A percentile compares a stretch with the other conserved stretches of the same genome.
Conservation (phyloP, 2,329 filamentous ascomycete species). For the Alternaria ethzedia region DNA sequence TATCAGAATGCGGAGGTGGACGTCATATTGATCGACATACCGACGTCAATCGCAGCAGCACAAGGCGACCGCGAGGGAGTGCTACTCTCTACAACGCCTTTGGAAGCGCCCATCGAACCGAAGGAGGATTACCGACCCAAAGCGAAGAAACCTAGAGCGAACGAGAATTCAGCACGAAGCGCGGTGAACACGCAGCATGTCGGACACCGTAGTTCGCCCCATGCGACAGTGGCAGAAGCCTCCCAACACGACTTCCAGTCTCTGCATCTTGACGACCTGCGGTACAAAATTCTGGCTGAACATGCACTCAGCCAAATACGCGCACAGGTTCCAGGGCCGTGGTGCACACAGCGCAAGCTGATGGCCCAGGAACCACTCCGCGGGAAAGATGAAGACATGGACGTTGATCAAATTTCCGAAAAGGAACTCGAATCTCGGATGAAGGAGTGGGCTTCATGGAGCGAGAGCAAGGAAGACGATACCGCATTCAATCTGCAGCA, state of each 20-base stretch:
- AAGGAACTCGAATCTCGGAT: slow-evolving; percentile 38
- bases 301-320: slow-evolving; percentile 48
- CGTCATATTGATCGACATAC: slow-evolving; percentile 71
- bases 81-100: slow-evolving; percentile 55
- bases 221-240: background rate
- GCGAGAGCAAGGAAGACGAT: slow-evolving; percentile 31
- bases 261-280: slow-evolving; percentile 5
- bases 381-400: slow-evolving; percentile 18
- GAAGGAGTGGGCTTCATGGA: slow-evolving; percentile 35
- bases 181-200: slow-evolving; percentile 42
- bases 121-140: slow-evolving; percentile 61
- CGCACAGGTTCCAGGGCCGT: slow-evolving; percentile 29
- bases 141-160: slow-evolving; percentile 52
- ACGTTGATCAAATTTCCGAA: slow-evolving; percentile 29
- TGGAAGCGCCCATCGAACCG: slow-evolving; percentile 56
- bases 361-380: slow-evolving; percentile 23
- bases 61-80: slow-evolving; percentile 59
- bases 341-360: slow-evolving; percentile 36
- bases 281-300: slow-evolving; percentile 47
- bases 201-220: background rate
- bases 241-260: slow-evolving; percentile 4
- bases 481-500: slow-evolving; percentile 38
- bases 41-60: slow-evolving; percentile 70
- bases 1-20: slow-evolving; percentile 60
- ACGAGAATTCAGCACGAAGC: slow-evolving; percentile 45